Percentiles rank a stretch among this genome's conserved stretches.
phyloP scores from a whole-genome alignment of 108 stramenopile species.

The Skeletonema grethae region DNA sequence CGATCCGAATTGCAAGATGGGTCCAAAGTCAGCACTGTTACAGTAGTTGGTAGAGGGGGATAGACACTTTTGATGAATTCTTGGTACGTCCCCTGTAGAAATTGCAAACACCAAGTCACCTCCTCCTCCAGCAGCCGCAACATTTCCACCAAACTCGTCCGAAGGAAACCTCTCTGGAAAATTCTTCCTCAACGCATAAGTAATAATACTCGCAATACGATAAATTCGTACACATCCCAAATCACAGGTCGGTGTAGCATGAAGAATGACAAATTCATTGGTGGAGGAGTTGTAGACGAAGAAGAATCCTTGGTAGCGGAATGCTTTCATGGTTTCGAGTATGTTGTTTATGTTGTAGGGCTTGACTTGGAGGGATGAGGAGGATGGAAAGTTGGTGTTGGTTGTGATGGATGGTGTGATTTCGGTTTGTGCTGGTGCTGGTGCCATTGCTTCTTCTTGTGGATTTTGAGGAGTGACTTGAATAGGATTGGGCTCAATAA shows the following conservation, averaged over 20 bases:
- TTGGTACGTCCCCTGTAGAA: slow-evolving; percentile 36
- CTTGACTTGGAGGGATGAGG: not conserved
- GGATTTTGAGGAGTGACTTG: not conserved
- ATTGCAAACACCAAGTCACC: slow-evolving; percentile 33
- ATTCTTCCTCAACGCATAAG: slow-evolving; percentile 35
- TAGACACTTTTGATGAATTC: slow-evolving; percentile 22
- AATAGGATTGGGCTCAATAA: not conserved
- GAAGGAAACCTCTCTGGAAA: slow-evolving; percentile 40
- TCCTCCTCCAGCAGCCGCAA: not conserved
- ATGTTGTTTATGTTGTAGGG: slow-evolving; percentile 38
- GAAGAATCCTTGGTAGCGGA: slow-evolving; percentile 43
- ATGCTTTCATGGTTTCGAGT: slow-evolving; percentile 4
- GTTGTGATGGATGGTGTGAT: not conserved
- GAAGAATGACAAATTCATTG: slow-evolving; percentile 36
- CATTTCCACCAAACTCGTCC: not conserved
- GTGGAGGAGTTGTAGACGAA: slow-evolving; percentile 35
- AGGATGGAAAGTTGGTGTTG: not conserved
- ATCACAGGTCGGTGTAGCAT: slow-evolving; percentile 24
- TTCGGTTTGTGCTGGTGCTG: not conserved
- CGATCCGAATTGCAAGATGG: slow-evolving; percentile 46
- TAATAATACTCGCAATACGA: slow-evolving; percentile 31
- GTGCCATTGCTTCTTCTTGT: not conserved
- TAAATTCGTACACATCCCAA: slow-evolving; percentile 35
- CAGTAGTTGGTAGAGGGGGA: slow-evolving; percentile 8
- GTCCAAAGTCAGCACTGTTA: slow-evolving; percentile 16